Evolutionary conservation across 2,329 filamentous ascomycete genomes (phyloP).

Genomic region (Talaromyces sp.): DNA sequence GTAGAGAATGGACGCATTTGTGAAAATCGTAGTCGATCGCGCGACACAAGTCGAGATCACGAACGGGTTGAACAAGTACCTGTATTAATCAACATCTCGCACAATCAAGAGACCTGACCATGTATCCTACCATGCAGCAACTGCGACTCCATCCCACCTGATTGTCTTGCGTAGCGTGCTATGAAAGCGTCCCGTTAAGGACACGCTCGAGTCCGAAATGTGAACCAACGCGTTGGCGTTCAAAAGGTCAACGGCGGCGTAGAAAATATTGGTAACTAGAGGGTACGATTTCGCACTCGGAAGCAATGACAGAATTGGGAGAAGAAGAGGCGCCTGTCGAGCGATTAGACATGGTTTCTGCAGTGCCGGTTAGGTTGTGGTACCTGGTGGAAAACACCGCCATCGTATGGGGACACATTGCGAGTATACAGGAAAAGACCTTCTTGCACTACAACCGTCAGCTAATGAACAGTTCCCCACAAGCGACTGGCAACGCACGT

Average conservation of each 20-base stretch:
- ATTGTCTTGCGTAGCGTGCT: constrained; percentile 71
- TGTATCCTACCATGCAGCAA: constrained; percentile 71
- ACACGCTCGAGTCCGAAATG: constrained; percentile 77
- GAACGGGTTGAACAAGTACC: constrained; percentile 92
- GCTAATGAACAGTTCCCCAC: neutral
- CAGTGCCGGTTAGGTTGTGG: neutral
- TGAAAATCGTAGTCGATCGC: constrained; percentile 82
- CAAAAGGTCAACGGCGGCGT: constrained; percentile 72
- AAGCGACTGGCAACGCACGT: constrained; percentile 51
- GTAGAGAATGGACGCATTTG: constrained; percentile 78
- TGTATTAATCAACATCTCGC: constrained; percentile 30
- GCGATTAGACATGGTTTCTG: neutral
- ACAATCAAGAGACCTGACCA: neutral
- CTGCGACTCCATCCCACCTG: constrained; percentile 66
- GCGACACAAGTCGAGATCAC: constrained; percentile 87
- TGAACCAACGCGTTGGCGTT: constrained; percentile 72
- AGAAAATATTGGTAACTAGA: constrained; percentile 72
- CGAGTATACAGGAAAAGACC: constrained; percentile 93
- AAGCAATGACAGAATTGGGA: constrained; percentile 85
- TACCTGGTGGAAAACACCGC: constrained; percentile 71
- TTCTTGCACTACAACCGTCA: constrained; percentile 67
- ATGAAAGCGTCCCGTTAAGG: constrained; percentile 67
- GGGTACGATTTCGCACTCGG: constrained; percentile 64
- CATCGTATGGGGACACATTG: constrained; percentile 95
- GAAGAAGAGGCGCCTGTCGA: constrained; percentile 71